Evolutionary conservation across 371 early-diverging fungal species (phyloP), one percentile per base, ranked within the genome.

Genomic region (Catenaria anguillulae): DNA sequence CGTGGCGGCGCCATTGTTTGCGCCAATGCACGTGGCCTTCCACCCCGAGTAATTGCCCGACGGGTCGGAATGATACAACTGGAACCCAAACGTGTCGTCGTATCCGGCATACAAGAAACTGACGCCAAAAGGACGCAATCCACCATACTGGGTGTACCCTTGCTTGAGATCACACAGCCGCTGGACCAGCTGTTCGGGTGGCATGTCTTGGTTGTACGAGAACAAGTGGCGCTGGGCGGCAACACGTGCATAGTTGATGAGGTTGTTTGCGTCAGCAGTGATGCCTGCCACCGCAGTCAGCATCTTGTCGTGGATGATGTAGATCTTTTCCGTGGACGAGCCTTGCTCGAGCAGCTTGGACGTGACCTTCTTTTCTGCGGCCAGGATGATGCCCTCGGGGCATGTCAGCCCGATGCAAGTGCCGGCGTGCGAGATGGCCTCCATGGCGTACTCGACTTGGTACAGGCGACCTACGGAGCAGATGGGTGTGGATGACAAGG

Each of bases 371-470:
- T 92, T 96, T 72, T 97, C 96, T 36, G 99, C 99, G 24, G 95
- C 90, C 67, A 99, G 83, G 5, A 99, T 90, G 60, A 98, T 81
- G 56, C 99, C 99, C 63, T 99, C 98, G 60, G 80, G 83, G 55
- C 89, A 80, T 58, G 93, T 78, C 65, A 97, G 83, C 48, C 99
- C 99, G 40, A 98, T 79, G 21, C 89, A 89, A 61, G 94, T 93
- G 61, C 98, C 97, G 45, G 98, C 99, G 67, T 90, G 92, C 15
- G 91, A 89, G 70, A 99, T 96, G 60, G 97, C 97, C 73, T 99
- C 98, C 90, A 99, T 99, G 52, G 99, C 99, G 78, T 98, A 98
- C 76, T 99, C 99, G 65, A 98, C 98, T 76, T 99, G 99, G 77
- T 92, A 92, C 66, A 99, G 80, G 56, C 98, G 89, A 63, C 99